Conservation (phyloP, 495 filamentous ascomycete genomes). For the Hypoxylon intermedium region DNA sequence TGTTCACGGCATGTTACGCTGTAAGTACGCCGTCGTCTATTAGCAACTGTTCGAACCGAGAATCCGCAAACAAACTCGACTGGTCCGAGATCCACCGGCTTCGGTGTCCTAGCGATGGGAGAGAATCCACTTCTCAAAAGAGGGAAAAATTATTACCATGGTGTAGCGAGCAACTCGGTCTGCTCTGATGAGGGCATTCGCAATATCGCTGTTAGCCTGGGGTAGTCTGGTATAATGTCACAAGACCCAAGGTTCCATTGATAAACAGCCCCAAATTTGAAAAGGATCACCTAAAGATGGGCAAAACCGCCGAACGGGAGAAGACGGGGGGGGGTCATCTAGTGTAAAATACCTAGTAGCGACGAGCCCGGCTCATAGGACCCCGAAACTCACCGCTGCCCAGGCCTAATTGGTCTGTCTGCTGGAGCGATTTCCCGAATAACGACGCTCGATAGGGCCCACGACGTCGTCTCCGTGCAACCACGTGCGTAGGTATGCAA, state of each 20-base stretch:
- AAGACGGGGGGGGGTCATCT: conserved; percentile 2
- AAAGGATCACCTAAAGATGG: conserved; percentile 28
- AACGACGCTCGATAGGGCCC: conserved; percentile 8
- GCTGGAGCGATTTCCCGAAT: conserved; percentile 17
- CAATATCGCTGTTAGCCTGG: conserved; percentile 18
- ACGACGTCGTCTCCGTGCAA: conserved; percentile 18
- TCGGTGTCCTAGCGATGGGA: neutral
- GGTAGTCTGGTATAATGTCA: conserved; percentile 12
- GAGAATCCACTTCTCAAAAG: neutral
- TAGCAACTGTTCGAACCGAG: conserved; percentile 17
- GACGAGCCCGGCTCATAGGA: conserved; percentile 24
- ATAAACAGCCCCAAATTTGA: conserved; percentile 7
- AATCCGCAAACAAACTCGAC: too few relatives aligned
- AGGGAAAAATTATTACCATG: conserved; percentile 35
- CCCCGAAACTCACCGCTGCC: neutral
- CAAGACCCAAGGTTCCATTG: conserved; percentile 5
- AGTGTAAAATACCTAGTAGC: conserved; percentile 21
- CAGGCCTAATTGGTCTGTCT: conserved; percentile 17
- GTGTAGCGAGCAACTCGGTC: conserved; percentile 39
- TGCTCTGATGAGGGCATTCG: conserved; percentile 45
- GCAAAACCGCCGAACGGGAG: conserved; percentile 40
- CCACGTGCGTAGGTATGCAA: neutral
- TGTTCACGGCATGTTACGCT: conserved; percentile 56
- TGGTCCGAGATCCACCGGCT: neutral
- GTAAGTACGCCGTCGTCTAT: too few relatives aligned